These are phyloP conservation scores for Dactylellina drechsleri DNA, from an alignment of 2,329 filamentous ascomycete species.

Conservation along the genomic window DNA sequence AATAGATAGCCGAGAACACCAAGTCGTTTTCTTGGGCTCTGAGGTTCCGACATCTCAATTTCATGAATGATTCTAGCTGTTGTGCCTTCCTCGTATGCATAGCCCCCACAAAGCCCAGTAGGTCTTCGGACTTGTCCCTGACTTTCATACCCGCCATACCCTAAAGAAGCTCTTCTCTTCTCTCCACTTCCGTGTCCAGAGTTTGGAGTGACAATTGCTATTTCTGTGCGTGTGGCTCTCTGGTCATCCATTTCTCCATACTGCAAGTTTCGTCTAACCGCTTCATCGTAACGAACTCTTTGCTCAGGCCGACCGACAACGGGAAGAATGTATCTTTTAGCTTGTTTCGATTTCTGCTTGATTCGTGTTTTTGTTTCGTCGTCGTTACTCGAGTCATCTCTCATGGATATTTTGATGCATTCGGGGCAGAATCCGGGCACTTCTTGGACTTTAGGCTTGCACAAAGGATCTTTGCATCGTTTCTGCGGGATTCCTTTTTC, in stretches of 20 bases:
- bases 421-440: constrained; percentile 36
- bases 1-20: too few relatives aligned
- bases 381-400: constrained; percentile 26
- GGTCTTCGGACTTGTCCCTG: constrained; percentile 20
- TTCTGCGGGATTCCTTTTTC: constrained; percentile 16
- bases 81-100: constrained; percentile 9
- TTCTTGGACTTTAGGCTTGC: constrained; percentile 25
- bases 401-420: constrained; percentile 30
- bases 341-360: not conserved
- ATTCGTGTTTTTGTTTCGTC: constrained; percentile 6
- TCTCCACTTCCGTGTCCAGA: constrained; percentile 2
- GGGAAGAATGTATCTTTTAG: not conserved
- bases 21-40: too few relatives aligned
- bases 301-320: not conserved
- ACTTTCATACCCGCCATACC: constrained; percentile 30
- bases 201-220: not conserved
- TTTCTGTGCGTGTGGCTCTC: not conserved
- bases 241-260: constrained; percentile 2
- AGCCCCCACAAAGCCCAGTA: constrained; percentile 23
- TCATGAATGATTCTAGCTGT: too few relatives aligned
- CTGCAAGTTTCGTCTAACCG: not conserved
- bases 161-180: constrained; percentile 2
- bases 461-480: constrained; percentile 25
- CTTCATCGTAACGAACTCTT: constrained; percentile 14
- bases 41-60: too few relatives aligned